Evolutionary conservation across 1,284 basidiomycete genomes (phyloP).

Genomic region (Cryptococcus maquisensis): DNA sequence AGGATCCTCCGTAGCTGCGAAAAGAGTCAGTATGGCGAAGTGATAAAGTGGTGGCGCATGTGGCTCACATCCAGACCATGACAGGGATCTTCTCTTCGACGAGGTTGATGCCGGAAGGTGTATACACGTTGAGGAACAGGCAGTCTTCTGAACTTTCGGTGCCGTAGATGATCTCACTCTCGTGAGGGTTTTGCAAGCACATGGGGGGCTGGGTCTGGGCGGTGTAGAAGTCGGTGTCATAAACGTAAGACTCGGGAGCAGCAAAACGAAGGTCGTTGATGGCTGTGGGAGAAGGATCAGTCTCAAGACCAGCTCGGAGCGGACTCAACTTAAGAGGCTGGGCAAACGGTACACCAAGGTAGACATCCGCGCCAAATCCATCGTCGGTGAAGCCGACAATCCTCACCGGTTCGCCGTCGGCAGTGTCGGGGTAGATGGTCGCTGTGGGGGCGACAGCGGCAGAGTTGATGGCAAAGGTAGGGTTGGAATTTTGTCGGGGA

Average conservation of each 20-base stretch:
- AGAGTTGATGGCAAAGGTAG: too few relatives aligned
- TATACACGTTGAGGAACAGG: constrained; percentile 47
- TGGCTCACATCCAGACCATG: constrained; percentile 30
- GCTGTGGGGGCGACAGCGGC: background rate
- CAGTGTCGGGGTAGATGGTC: constrained; percentile 1
- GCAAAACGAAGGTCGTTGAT: constrained; percentile 9
- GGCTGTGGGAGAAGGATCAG: background rate
- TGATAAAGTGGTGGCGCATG: background rate
- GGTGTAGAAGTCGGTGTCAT: constrained; percentile 23
- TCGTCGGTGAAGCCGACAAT: background rate
- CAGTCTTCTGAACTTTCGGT: constrained; percentile 45
- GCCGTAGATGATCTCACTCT: constrained; percentile 18
- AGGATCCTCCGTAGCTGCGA: constrained; percentile 42
- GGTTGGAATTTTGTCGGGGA: too few relatives aligned
- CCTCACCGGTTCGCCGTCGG: background rate
- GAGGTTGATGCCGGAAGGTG: constrained; percentile 20
- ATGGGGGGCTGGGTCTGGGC: constrained; percentile 28
- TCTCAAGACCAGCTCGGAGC: background rate
- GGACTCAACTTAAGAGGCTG: constrained; percentile 50
- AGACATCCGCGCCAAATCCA: constrained; percentile 18
- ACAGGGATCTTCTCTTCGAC: constrained; percentile 38
- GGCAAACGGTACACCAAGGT: constrained; percentile 63
- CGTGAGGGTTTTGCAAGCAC: constrained; percentile 28
- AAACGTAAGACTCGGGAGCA: constrained; percentile 8
- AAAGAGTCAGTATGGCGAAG: background rate